Percentiles rank a stretch among this genome's conserved stretches.
Evolutionary conservation across 2,329 filamentous ascomycete genomes (phyloP).

Genomic region (Aspergillus sp.): DNA sequence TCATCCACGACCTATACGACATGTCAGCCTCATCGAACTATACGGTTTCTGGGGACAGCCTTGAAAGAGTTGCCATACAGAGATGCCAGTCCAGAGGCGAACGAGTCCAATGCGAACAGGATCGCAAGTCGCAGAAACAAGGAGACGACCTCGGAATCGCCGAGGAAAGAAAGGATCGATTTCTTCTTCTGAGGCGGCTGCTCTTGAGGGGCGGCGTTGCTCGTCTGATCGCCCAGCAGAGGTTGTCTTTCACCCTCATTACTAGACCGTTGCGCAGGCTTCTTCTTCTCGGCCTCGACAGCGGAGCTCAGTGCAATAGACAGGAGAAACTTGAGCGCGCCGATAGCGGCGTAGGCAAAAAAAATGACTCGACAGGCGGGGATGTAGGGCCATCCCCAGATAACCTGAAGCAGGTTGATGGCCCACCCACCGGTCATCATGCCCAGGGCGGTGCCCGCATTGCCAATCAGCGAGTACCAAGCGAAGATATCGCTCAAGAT

Average conservation of each 20-base stretch:
- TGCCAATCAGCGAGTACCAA: constrained; percentile 61
- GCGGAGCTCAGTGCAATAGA: constrained; percentile 50
- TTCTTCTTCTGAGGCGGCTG: constrained; percentile 32
- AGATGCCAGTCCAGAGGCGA: constrained; percentile 70
- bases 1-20: constrained; percentile 49
- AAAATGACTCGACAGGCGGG: constrained; percentile 60
- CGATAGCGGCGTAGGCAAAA: constrained; percentile 58
- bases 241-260: constrained; percentile 41
- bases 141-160: constrained; percentile 46
- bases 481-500: constrained; percentile 64
- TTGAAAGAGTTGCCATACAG: constrained; percentile 43
- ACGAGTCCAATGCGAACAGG: constrained; percentile 68
- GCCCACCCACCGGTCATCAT: constrained; percentile 62
- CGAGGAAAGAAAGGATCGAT: constrained; percentile 57
- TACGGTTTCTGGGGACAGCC: constrained; percentile 5
- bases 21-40: constrained; percentile 5
- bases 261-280: constrained; percentile 16
- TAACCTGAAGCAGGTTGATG: constrained; percentile 52
- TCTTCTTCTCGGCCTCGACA: constrained; percentile 43
- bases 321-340: constrained; percentile 58
- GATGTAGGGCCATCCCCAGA: constrained; percentile 47
- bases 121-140: constrained; percentile 58
- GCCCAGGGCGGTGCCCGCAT: constrained; percentile 62
- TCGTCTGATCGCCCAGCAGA: constrained; percentile 25
- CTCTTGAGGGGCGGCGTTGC: constrained; percentile 14